Conservation (phyloP, 257 asterid genomes). For the Solanum infundibuliforme region DNA sequence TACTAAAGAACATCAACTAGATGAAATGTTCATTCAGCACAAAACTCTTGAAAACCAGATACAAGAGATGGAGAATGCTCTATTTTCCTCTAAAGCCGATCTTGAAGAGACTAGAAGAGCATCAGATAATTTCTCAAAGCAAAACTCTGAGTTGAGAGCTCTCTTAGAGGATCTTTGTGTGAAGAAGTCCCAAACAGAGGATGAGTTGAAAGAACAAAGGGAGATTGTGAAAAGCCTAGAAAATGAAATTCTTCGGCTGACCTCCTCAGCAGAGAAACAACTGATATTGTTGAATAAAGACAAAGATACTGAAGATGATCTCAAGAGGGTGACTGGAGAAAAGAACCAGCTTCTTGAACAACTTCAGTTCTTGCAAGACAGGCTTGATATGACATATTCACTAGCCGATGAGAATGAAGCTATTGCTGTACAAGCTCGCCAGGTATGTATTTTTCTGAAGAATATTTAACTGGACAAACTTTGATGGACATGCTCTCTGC, state of each 20-base stretch:
- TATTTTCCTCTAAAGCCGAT: conserved; percentile 37
- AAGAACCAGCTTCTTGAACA: conserved; percentile 58
- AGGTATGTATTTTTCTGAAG: conserved; percentile 30
- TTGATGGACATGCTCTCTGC: conserved; percentile 5
- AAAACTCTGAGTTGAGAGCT: conserved; percentile 55
- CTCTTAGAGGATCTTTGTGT: conserved; percentile 49
- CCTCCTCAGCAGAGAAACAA: conserved; percentile 41
- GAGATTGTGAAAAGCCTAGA: conserved; percentile 51
- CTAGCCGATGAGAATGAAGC: conserved; percentile 87
- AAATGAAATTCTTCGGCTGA: conserved; percentile 50
- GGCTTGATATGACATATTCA: conserved; percentile 54
- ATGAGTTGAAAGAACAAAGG: conserved; percentile 48
- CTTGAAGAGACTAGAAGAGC: conserved; percentile 38
- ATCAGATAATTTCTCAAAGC: conserved; percentile 34
- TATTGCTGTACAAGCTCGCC: conserved; percentile 58
- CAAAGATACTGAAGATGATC: conserved; percentile 32
- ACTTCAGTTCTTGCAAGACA: conserved; percentile 48
- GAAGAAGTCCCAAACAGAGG: conserved; percentile 59
- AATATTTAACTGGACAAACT: conserved; percentile 5
- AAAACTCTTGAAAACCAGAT: conserved; percentile 39
- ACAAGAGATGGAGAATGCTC: conserved; percentile 45
- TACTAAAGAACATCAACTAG: conserved; percentile 39
- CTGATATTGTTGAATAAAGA: conserved; percentile 27
- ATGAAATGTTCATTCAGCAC: conserved; percentile 38
- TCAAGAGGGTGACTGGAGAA: conserved; percentile 35